These are phyloP conservation scores for Euclidium syriacum DNA, from an alignment of 345 rosid genomes.

Conservation along the genomic window DNA sequence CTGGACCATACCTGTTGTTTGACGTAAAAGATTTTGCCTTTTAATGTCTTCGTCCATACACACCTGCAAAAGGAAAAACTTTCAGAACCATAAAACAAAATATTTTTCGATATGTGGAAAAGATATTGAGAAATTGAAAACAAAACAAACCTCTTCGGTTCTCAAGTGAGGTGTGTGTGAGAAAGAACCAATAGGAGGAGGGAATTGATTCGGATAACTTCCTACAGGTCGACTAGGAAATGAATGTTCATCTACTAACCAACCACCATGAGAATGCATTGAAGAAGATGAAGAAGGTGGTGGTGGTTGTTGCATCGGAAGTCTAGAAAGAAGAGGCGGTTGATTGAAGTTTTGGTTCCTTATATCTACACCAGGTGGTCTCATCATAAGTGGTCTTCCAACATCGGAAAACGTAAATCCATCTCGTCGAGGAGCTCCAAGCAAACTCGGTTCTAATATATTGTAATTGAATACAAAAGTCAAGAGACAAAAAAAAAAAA, in stretches of 20 bases:
- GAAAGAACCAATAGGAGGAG: conserved; percentile 39
- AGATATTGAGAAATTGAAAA: not conserved
- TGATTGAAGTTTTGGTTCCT: conserved; percentile 63
- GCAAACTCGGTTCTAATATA: conserved; percentile 83
- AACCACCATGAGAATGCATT: conserved; percentile 56
- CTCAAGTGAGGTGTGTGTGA: conserved; percentile 47
- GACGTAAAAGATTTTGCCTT: conserved; percentile 43
- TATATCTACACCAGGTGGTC: conserved; percentile 43
- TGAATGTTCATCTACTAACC: conserved; percentile 61
- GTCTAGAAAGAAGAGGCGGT: conserved; percentile 61
- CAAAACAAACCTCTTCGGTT: conserved; percentile 63
- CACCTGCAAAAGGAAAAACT: conserved; percentile 34
- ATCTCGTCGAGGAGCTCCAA: conserved; percentile 82
- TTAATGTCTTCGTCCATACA: conserved; percentile 38
- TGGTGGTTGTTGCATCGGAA: conserved; percentile 41
- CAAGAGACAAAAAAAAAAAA: conserved; percentile 2
- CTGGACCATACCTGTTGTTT: conserved; percentile 42
- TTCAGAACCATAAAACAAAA: conserved; percentile 9
- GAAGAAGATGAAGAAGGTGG: conserved; percentile 35
- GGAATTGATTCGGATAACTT: conserved; percentile 37
- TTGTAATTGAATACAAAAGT: conserved; percentile 21
- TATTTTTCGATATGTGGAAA: conserved; percentile 1
- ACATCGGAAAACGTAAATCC: conserved; percentile 32
- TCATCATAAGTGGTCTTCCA: conserved; percentile 41
- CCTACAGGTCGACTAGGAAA: conserved; percentile 46